These are phyloP conservation scores for Emmonsiellopsis sp. DNA, from an alignment of 2,329 filamentous ascomycete genomes.

Conservation along the genomic window DNA sequence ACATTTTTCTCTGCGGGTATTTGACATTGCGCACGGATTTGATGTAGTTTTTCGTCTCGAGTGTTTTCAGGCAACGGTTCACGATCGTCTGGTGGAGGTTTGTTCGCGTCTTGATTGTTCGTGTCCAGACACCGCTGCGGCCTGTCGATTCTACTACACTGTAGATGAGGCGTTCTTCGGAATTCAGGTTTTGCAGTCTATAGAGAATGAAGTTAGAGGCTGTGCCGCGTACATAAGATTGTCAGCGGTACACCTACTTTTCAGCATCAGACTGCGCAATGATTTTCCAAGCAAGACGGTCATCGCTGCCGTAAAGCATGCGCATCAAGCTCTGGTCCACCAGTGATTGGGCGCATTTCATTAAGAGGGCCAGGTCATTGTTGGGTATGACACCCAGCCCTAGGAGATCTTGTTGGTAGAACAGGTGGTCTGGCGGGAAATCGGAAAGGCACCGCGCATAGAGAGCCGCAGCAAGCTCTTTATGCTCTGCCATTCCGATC, in stretches of 20 bases:
- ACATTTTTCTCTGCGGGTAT: constrained; percentile 86
- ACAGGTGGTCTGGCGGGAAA: constrained; percentile 33
- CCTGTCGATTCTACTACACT: constrained; percentile 79
- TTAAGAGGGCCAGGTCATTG: constrained; percentile 32
- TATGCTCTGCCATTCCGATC: constrained; percentile 17
- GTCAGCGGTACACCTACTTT: constrained; percentile 28
- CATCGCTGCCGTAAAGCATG: constrained; percentile 34
- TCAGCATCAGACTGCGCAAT: constrained; percentile 40
- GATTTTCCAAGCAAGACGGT: constrained; percentile 39
- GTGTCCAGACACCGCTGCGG: constrained; percentile 82
- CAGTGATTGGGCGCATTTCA: constrained; percentile 37
- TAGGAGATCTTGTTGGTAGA: constrained; percentile 39
- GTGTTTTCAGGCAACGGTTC: constrained; percentile 70
- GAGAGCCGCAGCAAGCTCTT: constrained; percentile 35
- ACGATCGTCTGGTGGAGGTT: constrained; percentile 78
- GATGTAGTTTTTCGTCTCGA: constrained; percentile 75
- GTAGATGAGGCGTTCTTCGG: constrained; percentile 79
- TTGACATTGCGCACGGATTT: constrained; percentile 87
- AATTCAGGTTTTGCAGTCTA: constrained; percentile 39
- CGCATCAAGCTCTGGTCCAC: constrained; percentile 40
- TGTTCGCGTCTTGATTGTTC: constrained; percentile 68
- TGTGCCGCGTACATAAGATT: background rate
- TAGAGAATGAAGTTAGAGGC: background rate
- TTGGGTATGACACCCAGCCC: constrained; percentile 35
- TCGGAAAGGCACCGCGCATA: constrained; percentile 36